Percentiles rank a stretch among this genome's conserved stretches.
phyloP scores from a whole-genome alignment of 2,329 filamentous ascomycete genomes.

The Cytospora chrysosperma region DNA sequence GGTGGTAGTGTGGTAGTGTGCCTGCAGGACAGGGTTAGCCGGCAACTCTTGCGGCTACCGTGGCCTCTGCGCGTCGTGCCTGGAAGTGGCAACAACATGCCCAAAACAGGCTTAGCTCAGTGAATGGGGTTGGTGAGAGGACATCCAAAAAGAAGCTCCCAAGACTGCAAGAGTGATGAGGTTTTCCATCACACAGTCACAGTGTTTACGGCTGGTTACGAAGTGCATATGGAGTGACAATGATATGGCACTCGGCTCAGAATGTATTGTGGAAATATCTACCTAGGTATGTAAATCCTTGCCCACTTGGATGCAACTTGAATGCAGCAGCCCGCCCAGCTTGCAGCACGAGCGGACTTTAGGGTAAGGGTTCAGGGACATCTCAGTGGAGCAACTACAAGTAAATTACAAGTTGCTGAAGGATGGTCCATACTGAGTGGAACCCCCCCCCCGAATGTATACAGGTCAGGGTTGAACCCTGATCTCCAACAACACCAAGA shows the following conservation, averaged over 20 bases:
- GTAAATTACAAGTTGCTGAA: too few species aligned
- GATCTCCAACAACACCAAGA: background rate
- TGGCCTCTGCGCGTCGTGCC: constrained; percentile 17
- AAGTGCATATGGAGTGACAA: too few species aligned
- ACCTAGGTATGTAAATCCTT: constrained; percentile 1
- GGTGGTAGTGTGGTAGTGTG: too few species aligned
- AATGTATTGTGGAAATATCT: background rate
- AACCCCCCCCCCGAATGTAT: too few species aligned
- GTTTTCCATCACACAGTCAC: background rate
- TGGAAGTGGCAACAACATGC: background rate
- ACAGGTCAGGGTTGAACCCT: background rate
- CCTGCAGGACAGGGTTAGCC: background rate
- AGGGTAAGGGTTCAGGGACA: too few species aligned
- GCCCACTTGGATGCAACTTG: constrained; percentile 1
- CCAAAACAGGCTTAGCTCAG: background rate
- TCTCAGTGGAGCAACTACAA: too few species aligned
- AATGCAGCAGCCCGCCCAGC: background rate
- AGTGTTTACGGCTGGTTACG: too few species aligned
- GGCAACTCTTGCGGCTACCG: constrained; percentile 21
- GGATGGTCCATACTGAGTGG: too few species aligned
- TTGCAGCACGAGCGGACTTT: too few species aligned
- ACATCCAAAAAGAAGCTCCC: background rate
- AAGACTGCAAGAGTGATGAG: background rate
- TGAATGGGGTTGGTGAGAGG: background rate
- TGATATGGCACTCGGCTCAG: too few species aligned